Evolutionary conservation across 2,329 filamentous ascomycete species (phyloP), one percentile per base, ranked within the genome.

Genomic region (Paraconiothyrium brasiliense): DNA sequence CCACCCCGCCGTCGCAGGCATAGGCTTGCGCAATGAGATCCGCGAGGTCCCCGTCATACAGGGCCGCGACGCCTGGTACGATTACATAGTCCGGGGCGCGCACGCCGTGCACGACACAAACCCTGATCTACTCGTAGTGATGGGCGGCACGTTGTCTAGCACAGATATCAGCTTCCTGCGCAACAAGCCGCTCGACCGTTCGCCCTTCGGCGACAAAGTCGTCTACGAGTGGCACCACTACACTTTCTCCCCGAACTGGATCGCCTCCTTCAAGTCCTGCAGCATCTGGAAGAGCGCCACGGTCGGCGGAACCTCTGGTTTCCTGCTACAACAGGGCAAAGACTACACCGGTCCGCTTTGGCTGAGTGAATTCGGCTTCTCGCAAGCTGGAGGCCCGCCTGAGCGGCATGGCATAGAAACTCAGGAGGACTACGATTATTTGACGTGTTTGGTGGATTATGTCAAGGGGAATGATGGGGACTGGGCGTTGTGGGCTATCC

Each of bases 221-320:
- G 85, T 87, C 13, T 87, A 85, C 84, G 86, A 88, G 75, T 85
- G 84, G 74, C 85, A 88, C 76, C 81, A 81, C 35, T 88, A 88
- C 78, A 79, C 78, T 54, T 70, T 68, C 51, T 62, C 54, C 4
- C 64, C 66, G 11, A 61, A 62, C 16, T 87, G 85, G 75, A 86
- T 84, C 30, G 76, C 74, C n/a, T 67, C 67, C 4, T 66, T 65
- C 66, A 64, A 64, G 35, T 77, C 76, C 67, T 87, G 85, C 75
- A 73, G 69, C 41, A 41, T 81, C 20, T 77, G 81, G 49, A 78
- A 80, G 70, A 64, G 76, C 27, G 69, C 82, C 61, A 58, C 60
- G n/a, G 84, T 85, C 62, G 85, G 85, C 20, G 69, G 75, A 1
- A 79, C 83, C 44, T 80, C 79, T 63, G 85, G 85, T 6, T 87